Base-by-base conservation (phyloP, 441 rosid species). In the Raphanus hybrid region DNA sequence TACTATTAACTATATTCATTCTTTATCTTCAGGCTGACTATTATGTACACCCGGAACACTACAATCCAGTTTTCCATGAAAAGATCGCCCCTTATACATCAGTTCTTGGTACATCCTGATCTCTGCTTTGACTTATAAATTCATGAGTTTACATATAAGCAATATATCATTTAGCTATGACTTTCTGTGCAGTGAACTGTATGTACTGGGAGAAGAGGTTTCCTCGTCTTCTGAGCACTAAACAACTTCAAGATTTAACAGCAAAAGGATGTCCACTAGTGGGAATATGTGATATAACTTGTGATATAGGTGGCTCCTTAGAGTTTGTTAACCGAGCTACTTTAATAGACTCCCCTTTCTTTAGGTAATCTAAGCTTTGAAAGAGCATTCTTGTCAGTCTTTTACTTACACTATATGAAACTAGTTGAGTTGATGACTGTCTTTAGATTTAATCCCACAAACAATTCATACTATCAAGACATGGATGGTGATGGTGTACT, bases 141-240 rank as follows among this genome's bases (percentile, higher is more conserved):
- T 20, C 58, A 60, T 27, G 68, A 54, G 55, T 2, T 52, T 52
- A 6, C 9, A 0, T 15, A 52, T 15, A 52, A 52, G 3, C 0
- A 52, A 11, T 0, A 2, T 52, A 52, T 52, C 23, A 15, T 15
- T 6, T 29, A 69, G 59, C 64, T 62, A 59, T 67, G 55, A 71
- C 52, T 73, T 57, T 76, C 3, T 16, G 52, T 79, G 74, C 85
- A 95, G 99, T 95, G 59, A 95, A 95, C 83, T 92, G 99, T 87
- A 90, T 93, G 93, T 95, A 95, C 67, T 95, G 99, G 99, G 99
- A 95, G 82, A 84, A 84, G 80, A 85, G 98, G 75, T 95, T 90
- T 86, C 98, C 97, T 0, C 84, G 87, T 66, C 84, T 95, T 78
- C 76, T 95, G 80, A 91, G 87, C 84, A 87, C 82, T 45, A 75